Conservation (phyloP, 306 rosid genomes). For the Spatholobus suberectus region DNA sequence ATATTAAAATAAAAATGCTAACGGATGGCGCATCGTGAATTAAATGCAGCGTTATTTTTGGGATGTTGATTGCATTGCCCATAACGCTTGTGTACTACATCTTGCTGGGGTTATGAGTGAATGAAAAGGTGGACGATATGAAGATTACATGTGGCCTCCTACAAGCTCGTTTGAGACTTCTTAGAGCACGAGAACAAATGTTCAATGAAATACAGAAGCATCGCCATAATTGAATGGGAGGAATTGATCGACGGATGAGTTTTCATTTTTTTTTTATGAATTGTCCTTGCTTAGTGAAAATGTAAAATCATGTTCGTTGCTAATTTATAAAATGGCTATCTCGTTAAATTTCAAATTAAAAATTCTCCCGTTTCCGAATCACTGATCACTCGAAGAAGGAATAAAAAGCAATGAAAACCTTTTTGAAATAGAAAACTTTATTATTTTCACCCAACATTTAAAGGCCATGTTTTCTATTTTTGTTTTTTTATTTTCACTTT, state of each 20-base stretch:
- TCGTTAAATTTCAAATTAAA: conserved; percentile 27
- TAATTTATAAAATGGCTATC: conserved; percentile 47
- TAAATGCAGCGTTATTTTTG: conserved; percentile 88
- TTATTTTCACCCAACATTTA: neutral
- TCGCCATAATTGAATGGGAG: conserved; percentile 40
- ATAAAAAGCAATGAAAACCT: neutral
- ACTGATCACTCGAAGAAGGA: neutral
- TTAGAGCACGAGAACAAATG: neutral
- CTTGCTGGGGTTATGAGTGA: conserved; percentile 75
- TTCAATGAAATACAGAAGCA: conserved; percentile 38
- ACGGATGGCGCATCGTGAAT: neutral
- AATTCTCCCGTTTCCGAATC: conserved; percentile 30
- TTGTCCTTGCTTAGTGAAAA: conserved; percentile 49
- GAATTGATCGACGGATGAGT: conserved; percentile 32
- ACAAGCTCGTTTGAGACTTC: conserved; percentile 40
- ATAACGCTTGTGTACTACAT: conserved; percentile 91
- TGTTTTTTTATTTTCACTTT: neutral
- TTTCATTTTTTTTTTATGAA: conserved; percentile 15
- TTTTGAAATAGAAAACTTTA: neutral
- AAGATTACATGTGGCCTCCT: conserved; percentile 40
- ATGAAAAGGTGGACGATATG: conserved; percentile 30
- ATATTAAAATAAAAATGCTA: too few species aligned
- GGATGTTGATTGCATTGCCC: conserved; percentile 92
- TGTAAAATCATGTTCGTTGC: conserved; percentile 65
- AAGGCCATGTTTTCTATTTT: neutral